A percentile compares a stretch with the other conserved stretches of the same genome.
Evolutionary conservation across 2,329 filamentous ascomycete genomes (phyloP).

Genomic region (Nemania sp.): DNA sequence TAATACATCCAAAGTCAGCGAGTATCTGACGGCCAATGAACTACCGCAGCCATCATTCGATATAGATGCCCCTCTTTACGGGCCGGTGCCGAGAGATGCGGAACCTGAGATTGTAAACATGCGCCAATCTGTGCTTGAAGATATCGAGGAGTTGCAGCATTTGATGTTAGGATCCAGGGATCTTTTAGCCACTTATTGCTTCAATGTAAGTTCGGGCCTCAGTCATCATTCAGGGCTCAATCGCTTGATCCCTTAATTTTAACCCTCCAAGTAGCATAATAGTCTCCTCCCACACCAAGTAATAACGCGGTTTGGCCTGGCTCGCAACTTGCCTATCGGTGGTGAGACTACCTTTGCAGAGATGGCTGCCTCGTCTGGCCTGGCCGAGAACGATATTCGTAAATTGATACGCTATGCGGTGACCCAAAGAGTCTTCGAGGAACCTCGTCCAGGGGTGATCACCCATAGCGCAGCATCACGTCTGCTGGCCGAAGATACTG

Average conservation of each 20-base stretch:
- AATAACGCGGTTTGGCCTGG: constrained; percentile 23
- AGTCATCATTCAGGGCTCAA: no score
- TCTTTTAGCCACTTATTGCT: constrained; percentile 25
- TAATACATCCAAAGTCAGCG: constrained; percentile 27
- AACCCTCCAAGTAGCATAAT: constrained; percentile 2
- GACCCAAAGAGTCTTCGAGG: constrained; percentile 40
- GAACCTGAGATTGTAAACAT: constrained; percentile 12
- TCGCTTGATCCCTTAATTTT: background rate
- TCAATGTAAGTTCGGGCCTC: background rate
- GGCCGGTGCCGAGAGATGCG: constrained; percentile 5
- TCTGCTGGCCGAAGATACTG: constrained; percentile 39
- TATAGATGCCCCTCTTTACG: constrained; percentile 16
- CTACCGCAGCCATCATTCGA: constrained; percentile 29
- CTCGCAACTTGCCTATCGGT: constrained; percentile 19
- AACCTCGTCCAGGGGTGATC: constrained; percentile 28
- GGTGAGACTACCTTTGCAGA: constrained; percentile 22
- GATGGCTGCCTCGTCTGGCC: constrained; percentile 11
- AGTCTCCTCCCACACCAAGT: constrained; percentile 11
- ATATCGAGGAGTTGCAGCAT: constrained; percentile 24
- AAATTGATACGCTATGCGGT: constrained; percentile 19
- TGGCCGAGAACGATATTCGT: constrained; percentile 13
- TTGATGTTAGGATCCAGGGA: constrained; percentile 29
- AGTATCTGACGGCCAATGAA: constrained; percentile 22
- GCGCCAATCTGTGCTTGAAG: constrained; percentile 22
- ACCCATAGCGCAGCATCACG: constrained; percentile 30